Evolutionary conservation across 2,329 filamentous ascomycete species (phyloP).

Genomic region (Fusarium circinatum): DNA sequence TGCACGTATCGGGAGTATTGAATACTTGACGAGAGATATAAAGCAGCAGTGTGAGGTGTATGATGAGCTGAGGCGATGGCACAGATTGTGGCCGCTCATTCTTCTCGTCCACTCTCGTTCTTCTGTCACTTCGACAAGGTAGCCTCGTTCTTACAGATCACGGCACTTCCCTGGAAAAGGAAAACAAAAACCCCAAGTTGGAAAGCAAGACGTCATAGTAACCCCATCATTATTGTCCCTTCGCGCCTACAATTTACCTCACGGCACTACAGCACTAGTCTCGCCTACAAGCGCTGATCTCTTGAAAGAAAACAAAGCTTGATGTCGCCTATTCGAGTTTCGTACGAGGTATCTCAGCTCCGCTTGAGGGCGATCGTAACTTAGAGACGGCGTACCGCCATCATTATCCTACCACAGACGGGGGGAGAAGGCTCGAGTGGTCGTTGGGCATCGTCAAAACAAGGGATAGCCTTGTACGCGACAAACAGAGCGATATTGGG

Average conservation of each 20-base stretch:
- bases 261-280: conserved; percentile 11
- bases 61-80: conserved; percentile 28
- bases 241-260: conserved; percentile 7
- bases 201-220: conserved; percentile 30
- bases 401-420: conserved; percentile 29
- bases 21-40: conserved; percentile 43
- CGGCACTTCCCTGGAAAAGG: conserved; percentile 25
- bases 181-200: conserved; percentile 1
- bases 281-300: conserved; percentile 28
- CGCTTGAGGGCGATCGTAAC: conserved; percentile 43
- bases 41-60: conserved; percentile 35
- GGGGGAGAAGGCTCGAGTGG: conserved; percentile 26
- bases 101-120: conserved; percentile 16
- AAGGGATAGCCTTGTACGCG: conserved; percentile 45
- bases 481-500: conserved; percentile 29
- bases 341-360: conserved; percentile 21
- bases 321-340: conserved; percentile 26
- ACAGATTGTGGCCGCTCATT: conserved; percentile 23
- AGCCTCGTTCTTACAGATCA: conserved; percentile 15
- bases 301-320: conserved; percentile 21
- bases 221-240: background rate
- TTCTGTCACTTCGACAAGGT: conserved; percentile 31
- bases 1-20: conserved; percentile 33
- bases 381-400: conserved; percentile 30
- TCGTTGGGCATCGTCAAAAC: conserved; percentile 43